Evolutionary conservation across 164 flowering plant species (phyloP).

Genomic region (Tinospora cordifolia): DNA sequence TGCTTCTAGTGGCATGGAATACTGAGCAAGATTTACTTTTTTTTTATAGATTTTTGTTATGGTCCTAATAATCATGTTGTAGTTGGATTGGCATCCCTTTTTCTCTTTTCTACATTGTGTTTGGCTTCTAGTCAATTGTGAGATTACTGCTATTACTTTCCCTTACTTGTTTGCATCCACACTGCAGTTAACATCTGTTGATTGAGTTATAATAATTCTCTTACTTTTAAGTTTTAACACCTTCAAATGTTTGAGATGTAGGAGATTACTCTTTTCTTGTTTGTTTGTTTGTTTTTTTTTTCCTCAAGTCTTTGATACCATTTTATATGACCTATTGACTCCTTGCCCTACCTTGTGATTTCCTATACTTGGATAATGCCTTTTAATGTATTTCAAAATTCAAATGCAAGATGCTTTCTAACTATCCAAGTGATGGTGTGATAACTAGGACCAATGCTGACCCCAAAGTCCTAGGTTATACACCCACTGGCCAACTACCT

Average conservation of each 20-base stretch:
- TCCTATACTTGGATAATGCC: background rate
- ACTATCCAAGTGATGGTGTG: no score
- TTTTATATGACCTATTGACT: background rate
- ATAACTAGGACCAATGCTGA: no score
- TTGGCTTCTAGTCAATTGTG: background rate
- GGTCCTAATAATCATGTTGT: background rate
- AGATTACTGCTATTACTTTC: background rate
- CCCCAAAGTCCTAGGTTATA: no score
- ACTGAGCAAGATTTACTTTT: background rate
- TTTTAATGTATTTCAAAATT: no score
- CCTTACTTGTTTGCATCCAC: background rate
- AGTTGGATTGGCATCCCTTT: background rate
- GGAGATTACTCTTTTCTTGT: no score
- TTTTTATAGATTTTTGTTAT: background rate
- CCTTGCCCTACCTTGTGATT: background rate
- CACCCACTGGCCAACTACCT: no score
- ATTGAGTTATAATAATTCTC: background rate
- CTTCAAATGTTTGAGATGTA: background rate
- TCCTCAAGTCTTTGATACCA: background rate
- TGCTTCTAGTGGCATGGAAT: constrained; percentile 2
- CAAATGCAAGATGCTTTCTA: no score
- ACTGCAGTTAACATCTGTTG: background rate
- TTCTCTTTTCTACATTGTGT: background rate
- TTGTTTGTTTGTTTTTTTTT: background rate
- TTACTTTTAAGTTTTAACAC: background rate